Base-by-base conservation (phyloP, 2,329 filamentous ascomycete species). In the Metarhizium brunneum region DNA sequence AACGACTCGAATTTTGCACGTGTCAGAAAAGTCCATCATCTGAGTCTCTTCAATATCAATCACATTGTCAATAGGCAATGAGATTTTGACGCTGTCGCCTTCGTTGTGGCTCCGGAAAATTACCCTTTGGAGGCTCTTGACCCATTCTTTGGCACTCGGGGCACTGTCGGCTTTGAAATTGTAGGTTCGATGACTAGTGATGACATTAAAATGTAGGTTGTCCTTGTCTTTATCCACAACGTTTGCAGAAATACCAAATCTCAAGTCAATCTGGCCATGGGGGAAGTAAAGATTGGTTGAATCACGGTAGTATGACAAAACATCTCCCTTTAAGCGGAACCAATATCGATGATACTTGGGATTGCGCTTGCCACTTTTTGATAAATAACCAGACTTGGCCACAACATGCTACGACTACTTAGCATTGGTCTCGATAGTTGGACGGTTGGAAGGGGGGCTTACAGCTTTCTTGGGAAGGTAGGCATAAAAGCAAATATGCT, bases 21-120 rank as follows among this genome's bases (percentile, higher is more conserved):
- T 97, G 59, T 96, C 90, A 25, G 91, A 90, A 69, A 95, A 91
- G 60, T 95, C 90, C 55, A 95, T 81, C 73, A 96, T 90, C 56
- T 90, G 86, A 50, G 87, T 94, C 61, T 96, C 89, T 68, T 97
- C 94, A 49, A 97, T 85, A 63, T 97, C 92, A 56, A 97, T 85
- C 20, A 97, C 81, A 61, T 95, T 96, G 57, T 86, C 81, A 53
- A 96, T 88, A 0, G 92, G 92, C 32, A 97, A 73, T 1, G 89
- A 94, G 55, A 97, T 95, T 74, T 97, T 97, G 69, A 99, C 90
- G 66, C 92, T 96, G 67, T 96, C 92, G 10, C 94, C 92, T 60
- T 96, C 92, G 65, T 97, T 97, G 71, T 95, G 92, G 11, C 91
- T 92, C 52, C 92, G 82, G 67, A 97, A 97, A 56, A 97, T 96